Conservation (phyloP, 1,284 basidiomycete genomes). For the Butyriboletus appendiculatus region DNA sequence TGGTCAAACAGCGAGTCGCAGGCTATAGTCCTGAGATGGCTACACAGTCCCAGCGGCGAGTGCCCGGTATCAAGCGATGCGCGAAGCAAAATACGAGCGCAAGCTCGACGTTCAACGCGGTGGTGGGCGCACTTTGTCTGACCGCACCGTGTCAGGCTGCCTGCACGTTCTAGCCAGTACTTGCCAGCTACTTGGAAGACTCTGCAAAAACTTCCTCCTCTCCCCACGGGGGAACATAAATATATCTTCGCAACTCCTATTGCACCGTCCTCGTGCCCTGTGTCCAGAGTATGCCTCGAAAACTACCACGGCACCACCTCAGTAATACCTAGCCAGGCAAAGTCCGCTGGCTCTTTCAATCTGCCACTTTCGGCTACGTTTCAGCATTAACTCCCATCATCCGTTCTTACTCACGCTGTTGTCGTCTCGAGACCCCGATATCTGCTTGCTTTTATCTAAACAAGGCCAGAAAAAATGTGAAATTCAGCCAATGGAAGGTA, state of each 20-base stretch:
- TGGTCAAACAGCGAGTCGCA: slow-evolving; percentile 6
- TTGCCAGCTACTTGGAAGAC: not conserved
- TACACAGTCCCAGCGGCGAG: not conserved
- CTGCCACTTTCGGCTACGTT: slow-evolving; percentile 22
- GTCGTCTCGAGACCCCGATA: not conserved
- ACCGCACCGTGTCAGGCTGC: no score
- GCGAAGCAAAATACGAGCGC: not conserved
- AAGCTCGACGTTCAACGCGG: slow-evolving; percentile 6
- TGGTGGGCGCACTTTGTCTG: slow-evolving; percentile 6
- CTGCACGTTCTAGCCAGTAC: no score
- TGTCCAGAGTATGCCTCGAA: not conserved
- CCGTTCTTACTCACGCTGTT: slow-evolving; percentile 3
- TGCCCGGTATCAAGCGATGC: not conserved
- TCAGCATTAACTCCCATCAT: slow-evolving; percentile 12
- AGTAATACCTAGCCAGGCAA: slow-evolving; percentile 2
- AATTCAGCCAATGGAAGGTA: slow-evolving; percentile 11
- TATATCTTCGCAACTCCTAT: not conserved
- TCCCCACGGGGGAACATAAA: slow-evolving; percentile 2
- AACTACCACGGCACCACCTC: slow-evolving; percentile 1
- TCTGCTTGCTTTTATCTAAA: slow-evolving; percentile 8
- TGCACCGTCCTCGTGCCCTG: slow-evolving; percentile 4
- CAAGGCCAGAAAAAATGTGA: slow-evolving; percentile 3
- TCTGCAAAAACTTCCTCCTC: not conserved
- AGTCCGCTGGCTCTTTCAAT: slow-evolving; percentile 15
- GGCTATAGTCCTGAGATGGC: not conserved